Conservation (phyloP, 331 rosid genomes). For the Dryas integrifolia region DNA sequence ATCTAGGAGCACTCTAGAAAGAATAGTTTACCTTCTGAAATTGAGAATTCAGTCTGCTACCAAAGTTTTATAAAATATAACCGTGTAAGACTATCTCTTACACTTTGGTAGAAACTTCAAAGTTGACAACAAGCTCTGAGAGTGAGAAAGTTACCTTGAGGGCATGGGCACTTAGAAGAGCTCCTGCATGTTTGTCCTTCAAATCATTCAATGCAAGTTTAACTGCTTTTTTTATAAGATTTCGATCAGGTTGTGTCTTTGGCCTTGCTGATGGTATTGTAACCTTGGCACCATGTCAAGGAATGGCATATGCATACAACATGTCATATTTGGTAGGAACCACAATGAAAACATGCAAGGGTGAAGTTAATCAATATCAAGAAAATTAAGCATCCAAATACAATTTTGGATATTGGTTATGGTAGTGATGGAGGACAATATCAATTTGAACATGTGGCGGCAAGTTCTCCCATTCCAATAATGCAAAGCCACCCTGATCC, state of each 20-base stretch:
- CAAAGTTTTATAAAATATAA: neutral
- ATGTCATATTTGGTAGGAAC: constrained; percentile 4
- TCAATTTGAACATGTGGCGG: constrained; percentile 54
- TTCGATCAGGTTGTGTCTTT: constrained; percentile 45
- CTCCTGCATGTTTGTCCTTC: constrained; percentile 68
- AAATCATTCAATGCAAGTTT: constrained; percentile 75
- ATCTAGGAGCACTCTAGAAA: neutral
- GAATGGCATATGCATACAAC: constrained; percentile 31
- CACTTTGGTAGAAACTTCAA: constrained; percentile 4
- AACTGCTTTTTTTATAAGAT: constrained; percentile 59
- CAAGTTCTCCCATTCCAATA: constrained; percentile 71
- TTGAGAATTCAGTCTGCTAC: neutral
- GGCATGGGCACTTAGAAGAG: constrained; percentile 71
- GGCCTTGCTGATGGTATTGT: constrained; percentile 37
- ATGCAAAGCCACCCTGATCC: constrained; percentile 48
- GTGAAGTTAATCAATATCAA: neutral
- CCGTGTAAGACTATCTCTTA: neutral
- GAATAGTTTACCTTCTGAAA: constrained; percentile 1
- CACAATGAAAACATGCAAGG: neutral
- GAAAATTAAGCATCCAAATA: neutral
- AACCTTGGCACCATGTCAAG: constrained; percentile 55
- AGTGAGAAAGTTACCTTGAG: constrained; percentile 50
- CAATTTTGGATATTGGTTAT: constrained; percentile 53
- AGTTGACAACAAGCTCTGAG: neutral
- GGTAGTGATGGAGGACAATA: constrained; percentile 71